Evolutionary conservation across 495 filamentous ascomycete species (phyloP), one percentile per base, ranked within the genome.

Genomic region (Ramalina intermedia): DNA sequence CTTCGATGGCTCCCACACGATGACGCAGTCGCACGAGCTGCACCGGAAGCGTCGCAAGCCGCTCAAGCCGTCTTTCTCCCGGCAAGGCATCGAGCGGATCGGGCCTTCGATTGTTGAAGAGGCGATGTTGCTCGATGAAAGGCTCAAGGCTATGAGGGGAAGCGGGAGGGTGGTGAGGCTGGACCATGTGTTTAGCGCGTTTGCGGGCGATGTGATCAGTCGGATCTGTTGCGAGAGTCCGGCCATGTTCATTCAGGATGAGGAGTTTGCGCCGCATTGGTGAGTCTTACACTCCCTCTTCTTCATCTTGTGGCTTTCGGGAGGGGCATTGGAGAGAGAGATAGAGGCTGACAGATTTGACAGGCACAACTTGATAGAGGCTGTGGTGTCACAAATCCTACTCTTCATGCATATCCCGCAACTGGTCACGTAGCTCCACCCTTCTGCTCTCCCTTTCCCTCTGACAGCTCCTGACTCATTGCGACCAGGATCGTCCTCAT

Each of bases 111-210:
- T 55, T 4, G 11, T 1, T 2, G 45, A 51, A 11, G 8, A 23
- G 1, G 43, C 29, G 16, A 23, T 20, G 2, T 43, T 29, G 13
- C 18, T 52, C 3, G 43, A 26, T 1, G 23, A 11, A 11, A 27
- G 53, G 8, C 18, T 55, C 3, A 44, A 52, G 11, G 26, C 3
- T 1, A 39, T 48, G 44, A 52, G 37, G 35, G 50, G 51, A 9
- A 58, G 51, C 6, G 26, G 35, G 12, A 45, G 33, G 9, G 45
- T 58, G 0, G 37, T 64, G n/a, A 44, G 61, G 11, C 47, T 62
- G 1, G 61, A 64, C 17, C 58, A 61, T 46, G 60, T 55, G 16
- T 55, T 57, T 38, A 46, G 50, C n/a, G 60, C 61, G 3, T 59
- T 53, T 42, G 35, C 56, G 6, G 60, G 56, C 0, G 56, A 59